A percentile compares a stretch with the other conserved stretches of the same genome.
Evolutionary conservation across 1,284 basidiomycete species (phyloP).

Genomic region (Rhodotorula sp.): DNA sequence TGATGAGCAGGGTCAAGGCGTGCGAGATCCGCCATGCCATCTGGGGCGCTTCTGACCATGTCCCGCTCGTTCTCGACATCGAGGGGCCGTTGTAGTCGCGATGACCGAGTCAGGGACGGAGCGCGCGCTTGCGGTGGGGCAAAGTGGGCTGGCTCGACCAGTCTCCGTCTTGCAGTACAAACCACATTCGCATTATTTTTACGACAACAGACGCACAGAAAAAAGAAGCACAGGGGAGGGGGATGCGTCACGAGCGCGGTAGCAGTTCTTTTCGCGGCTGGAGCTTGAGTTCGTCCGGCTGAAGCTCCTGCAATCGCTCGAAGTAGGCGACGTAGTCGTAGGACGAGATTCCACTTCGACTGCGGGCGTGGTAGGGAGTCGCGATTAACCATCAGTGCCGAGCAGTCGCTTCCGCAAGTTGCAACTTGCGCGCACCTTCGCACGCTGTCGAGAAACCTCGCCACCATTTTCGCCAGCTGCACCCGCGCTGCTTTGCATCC

Average conservation of each 20-base stretch:
- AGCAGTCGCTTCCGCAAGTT: too few species aligned
- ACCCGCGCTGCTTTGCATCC: background rate
- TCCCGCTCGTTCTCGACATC: conserved; percentile 44
- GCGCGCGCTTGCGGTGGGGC: background rate
- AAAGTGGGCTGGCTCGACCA: too few species aligned
- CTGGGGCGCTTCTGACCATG: conserved; percentile 44
- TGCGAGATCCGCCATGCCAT: conserved; percentile 45
- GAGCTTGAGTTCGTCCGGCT: background rate
- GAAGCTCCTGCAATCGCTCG: background rate
- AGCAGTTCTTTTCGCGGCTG: background rate
- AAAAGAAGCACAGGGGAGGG: background rate
- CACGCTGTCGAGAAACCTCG: background rate
- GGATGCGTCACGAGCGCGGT: background rate
- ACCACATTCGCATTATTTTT: background rate
- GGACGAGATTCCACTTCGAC: background rate
- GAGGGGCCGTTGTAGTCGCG: conserved; percentile 38
- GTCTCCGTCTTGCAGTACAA: background rate
- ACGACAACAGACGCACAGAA: background rate
- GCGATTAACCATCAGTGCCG: too few species aligned
- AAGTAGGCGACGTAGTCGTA: background rate
- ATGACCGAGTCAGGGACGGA: too few species aligned
- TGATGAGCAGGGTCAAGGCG: conserved; percentile 36
- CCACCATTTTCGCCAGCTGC: background rate
- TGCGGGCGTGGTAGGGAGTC: background rate
- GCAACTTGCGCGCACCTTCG: background rate